phyloP scores from a whole-genome alignment of 2,329 filamentous ascomycete species.

The Aureobasidium vineae region DNA sequence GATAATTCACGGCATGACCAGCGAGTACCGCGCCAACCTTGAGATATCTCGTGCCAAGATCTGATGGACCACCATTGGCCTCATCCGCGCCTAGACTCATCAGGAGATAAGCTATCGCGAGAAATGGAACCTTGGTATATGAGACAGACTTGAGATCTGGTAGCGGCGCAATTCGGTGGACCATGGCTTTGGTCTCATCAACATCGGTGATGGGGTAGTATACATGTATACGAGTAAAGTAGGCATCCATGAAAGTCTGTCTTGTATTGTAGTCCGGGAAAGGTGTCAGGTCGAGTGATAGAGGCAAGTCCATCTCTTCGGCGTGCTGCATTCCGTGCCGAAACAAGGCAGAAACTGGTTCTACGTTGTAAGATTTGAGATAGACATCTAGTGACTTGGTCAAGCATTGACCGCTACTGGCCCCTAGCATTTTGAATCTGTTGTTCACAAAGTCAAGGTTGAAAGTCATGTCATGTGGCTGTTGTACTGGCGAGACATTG shows the following conservation, averaged over 20 bases:
- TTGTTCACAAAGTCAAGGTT: slow-evolving; percentile 23
- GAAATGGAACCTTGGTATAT: slow-evolving; percentile 1
- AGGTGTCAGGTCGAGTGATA: background rate
- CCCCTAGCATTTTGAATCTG: slow-evolving; percentile 23
- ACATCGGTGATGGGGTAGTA: slow-evolving; percentile 16
- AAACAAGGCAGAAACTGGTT: slow-evolving; percentile 14
- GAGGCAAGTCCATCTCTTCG: slow-evolving; percentile 21
- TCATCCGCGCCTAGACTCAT: slow-evolving; percentile 24
- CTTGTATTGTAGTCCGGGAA: slow-evolving; percentile 17
- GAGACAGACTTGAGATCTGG: slow-evolving; percentile 14
- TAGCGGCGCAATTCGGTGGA: slow-evolving; percentile 10
- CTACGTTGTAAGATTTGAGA: slow-evolving; percentile 9
- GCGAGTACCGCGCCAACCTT: slow-evolving; percentile 7
- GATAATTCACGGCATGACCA: slow-evolving; percentile 18
- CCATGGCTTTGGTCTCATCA: slow-evolving; percentile 19
- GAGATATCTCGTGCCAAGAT: slow-evolving; percentile 2
- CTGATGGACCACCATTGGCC: background rate
- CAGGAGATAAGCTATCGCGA: slow-evolving; percentile 15
- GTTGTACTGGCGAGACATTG: slow-evolving; percentile 11
- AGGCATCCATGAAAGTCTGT: slow-evolving; percentile 4
- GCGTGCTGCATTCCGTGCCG: slow-evolving; percentile 20
- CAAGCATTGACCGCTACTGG: slow-evolving; percentile 19
- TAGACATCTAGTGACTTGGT: slow-evolving; percentile 21
- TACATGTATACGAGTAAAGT: slow-evolving; percentile 18
- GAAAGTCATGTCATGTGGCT: slow-evolving; percentile 23